Percentiles rank a stretch among this genome's conserved stretches.
Evolutionary conservation across 768 basidiomycete species (phyloP).

Genomic region (Gelatoporia subvermispora): DNA sequence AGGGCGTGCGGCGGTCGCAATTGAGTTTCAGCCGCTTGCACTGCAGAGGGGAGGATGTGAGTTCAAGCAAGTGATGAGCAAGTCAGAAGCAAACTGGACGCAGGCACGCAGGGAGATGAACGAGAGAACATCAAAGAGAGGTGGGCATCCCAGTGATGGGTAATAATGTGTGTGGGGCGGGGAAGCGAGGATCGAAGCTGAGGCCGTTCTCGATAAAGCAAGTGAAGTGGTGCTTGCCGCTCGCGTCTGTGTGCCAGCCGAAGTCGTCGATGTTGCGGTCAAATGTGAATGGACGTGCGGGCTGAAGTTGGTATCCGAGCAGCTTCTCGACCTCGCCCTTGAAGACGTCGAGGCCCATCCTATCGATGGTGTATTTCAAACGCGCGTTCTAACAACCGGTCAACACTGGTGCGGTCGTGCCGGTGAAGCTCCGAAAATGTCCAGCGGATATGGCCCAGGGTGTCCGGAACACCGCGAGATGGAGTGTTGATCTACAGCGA

Average conservation of each 20-base stretch:
- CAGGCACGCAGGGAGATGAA: background rate
- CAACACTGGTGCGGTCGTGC: too few species aligned
- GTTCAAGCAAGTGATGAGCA: slow-evolving; percentile 3
- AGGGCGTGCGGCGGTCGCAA: slow-evolving; percentile 77
- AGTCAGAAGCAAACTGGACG: too few species aligned
- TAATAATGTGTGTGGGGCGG: background rate
- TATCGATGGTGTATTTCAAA: slow-evolving; percentile 95
- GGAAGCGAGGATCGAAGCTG: background rate
- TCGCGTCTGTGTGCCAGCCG: slow-evolving; percentile 86
- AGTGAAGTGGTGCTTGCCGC: slow-evolving; percentile 89
- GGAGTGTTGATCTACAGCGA: too few species aligned
- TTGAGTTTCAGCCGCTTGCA: slow-evolving; percentile 87
- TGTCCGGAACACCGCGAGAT: too few species aligned
- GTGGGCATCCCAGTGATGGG: background rate
- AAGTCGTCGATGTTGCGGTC: slow-evolving; percentile 90
- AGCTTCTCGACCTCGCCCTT: slow-evolving; percentile 86
- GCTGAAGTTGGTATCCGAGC: slow-evolving; percentile 71
- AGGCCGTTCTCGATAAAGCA: slow-evolving; percentile 97
- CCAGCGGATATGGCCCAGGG: too few species aligned
- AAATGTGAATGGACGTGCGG: slow-evolving; percentile 75
- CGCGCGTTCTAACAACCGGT: slow-evolving; percentile 60
- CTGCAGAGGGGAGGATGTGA: too few species aligned
- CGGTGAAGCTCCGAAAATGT: too few species aligned
- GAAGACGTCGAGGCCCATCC: slow-evolving; percentile 86
- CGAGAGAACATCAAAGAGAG: background rate